phyloP scores from a whole-genome alignment of 23 red algal species.

The Chondrus crispus region DNA sequence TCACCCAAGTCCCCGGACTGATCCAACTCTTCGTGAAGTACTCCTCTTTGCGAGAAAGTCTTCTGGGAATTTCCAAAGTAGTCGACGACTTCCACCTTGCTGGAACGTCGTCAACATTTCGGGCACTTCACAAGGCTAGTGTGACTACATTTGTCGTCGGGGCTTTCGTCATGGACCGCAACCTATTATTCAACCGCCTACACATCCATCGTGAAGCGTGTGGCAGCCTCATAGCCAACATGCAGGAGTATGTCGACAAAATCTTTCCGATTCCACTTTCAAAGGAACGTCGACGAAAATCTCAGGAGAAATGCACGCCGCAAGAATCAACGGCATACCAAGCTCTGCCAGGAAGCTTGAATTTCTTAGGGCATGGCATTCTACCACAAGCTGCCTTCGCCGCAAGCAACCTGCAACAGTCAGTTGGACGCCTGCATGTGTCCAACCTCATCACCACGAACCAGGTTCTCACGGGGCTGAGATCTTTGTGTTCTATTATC shows the following conservation, averaged over 20 bases:
- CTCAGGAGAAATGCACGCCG: not conserved
- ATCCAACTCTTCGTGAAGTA: conserved; percentile 11
- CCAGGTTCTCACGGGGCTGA: not conserved
- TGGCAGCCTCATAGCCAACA: not conserved
- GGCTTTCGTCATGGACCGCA: not conserved
- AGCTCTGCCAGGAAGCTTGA: not conserved
- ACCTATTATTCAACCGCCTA: conserved; percentile 31
- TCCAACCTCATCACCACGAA: conserved; percentile 9
- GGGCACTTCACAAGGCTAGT: not conserved
- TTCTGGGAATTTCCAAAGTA: conserved; percentile 5
- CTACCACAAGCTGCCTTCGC: conserved; percentile 11
- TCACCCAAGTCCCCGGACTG: conserved; percentile 3
- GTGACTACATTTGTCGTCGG: not conserved
- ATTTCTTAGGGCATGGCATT: conserved; percentile 15
- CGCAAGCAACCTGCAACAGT: conserved; percentile 23
- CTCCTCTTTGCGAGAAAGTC: not conserved
- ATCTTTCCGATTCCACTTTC: not conserved
- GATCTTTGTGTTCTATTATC: not conserved
- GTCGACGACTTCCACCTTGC: conserved; percentile 15
- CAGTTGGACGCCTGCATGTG: not conserved
- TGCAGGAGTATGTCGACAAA: conserved; percentile 33
- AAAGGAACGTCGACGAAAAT: not conserved
- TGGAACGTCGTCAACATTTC: not conserved
- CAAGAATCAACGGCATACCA: not conserved
- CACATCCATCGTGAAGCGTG: not conserved